Conservation (phyloP, 306 rosid species). For the Ammopiptanthus mongolicus region DNA sequence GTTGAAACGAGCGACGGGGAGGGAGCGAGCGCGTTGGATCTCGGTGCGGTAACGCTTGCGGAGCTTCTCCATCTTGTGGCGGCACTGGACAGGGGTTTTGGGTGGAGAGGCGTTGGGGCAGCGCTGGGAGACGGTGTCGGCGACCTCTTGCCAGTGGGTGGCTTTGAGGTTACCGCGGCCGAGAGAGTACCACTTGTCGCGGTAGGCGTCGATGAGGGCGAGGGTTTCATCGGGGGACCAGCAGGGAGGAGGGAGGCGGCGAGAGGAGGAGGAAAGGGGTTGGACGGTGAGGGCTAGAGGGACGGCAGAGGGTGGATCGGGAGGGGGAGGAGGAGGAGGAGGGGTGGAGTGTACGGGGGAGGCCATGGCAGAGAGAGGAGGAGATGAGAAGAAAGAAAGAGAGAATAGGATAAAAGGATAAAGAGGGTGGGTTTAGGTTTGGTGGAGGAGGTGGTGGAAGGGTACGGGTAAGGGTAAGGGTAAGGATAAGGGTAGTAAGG, state of each 20-base stretch:
- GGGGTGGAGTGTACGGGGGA: conserved; percentile 32
- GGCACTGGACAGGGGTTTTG: conserved; percentile 98
- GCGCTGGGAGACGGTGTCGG: conserved; percentile 58
- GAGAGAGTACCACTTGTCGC: conserved; percentile 96
- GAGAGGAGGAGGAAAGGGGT: conserved; percentile 37
- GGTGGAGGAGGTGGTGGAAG: conserved; percentile 7
- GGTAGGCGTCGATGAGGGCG: conserved; percentile 83
- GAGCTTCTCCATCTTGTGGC: conserved; percentile 98
- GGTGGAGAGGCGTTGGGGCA: conserved; percentile 81
- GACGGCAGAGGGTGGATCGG: conserved; percentile 35
- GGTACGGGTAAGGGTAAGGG: no score
- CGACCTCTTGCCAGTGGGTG: conserved; percentile 96
- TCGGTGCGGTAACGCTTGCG: conserved; percentile 94
- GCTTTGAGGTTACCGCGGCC: conserved; percentile 95
- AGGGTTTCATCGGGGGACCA: conserved; percentile 97
- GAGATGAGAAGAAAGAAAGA: background rate
- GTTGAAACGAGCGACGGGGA: conserved; percentile 60
- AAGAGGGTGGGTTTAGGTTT: background rate
- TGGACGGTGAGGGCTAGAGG: conserved; percentile 45
- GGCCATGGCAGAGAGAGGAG: conserved; percentile 25
- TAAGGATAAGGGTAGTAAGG: no score
- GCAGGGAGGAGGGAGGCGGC: conserved; percentile 95
- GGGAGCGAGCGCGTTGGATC: conserved; percentile 78
- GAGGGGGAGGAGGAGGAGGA: background rate
- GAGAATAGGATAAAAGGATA: background rate